phyloP scores from a whole-genome alignment of 2,329 filamentous ascomycete species.

The Coniochaeta ligniaria region DNA sequence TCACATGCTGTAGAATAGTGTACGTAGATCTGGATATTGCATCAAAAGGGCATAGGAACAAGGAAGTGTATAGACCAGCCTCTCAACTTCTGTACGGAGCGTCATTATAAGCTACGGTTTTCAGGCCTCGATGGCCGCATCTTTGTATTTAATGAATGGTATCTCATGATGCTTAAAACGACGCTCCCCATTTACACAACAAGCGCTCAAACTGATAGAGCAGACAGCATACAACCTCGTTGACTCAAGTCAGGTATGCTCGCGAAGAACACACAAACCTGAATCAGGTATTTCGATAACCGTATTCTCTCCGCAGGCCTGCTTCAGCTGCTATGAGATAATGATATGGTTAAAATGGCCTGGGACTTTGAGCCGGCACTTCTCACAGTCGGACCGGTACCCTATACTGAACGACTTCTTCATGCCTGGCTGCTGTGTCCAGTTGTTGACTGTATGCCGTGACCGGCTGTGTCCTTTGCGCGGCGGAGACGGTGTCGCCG shows the following conservation, averaged over 20 bases:
- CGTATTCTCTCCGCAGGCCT: neutral
- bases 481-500: constrained; percentile 38
- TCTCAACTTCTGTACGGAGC: neutral
- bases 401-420: constrained; percentile 72
- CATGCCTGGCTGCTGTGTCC: constrained; percentile 56
- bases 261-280: neutral
- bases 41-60: neutral
- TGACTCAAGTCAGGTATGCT: neutral
- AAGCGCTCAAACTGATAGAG: neutral
- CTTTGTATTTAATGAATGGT: neutral
- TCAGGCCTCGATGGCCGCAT: neutral
- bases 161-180: neutral
- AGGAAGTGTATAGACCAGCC: neutral
- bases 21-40: neutral
- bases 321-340: constrained; percentile 39
- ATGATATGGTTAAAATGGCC: constrained; percentile 79
- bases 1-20: neutral
- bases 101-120: neutral
- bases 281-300: neutral
- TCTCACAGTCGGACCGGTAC: constrained; percentile 70
- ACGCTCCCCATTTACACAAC: neutral
- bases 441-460: constrained; percentile 52
- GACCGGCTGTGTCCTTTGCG: constrained; percentile 50
- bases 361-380: constrained; percentile 66
- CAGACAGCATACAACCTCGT: neutral